phyloP scores from a whole-genome alignment of 768 basidiomycete genomes.

The Boletus rubescentipes region DNA sequence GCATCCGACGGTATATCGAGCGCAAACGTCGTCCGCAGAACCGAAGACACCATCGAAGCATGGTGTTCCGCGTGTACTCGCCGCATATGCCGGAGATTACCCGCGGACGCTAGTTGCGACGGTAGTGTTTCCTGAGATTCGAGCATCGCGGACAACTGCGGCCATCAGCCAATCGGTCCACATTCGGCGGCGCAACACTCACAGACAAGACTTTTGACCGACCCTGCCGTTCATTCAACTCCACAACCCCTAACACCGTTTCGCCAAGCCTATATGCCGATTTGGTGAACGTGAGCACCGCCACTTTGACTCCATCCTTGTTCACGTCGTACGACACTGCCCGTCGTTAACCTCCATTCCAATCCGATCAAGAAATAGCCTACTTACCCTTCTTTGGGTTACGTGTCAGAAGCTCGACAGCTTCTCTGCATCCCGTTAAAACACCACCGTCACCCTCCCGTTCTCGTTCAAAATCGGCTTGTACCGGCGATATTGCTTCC shows the following conservation, averaged over 20 bases:
- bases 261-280: constrained; percentile 90
- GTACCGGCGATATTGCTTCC: constrained; percentile 24
- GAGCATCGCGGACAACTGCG: constrained; percentile 81
- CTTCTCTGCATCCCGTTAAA: constrained; percentile 68
- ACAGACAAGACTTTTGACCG: constrained; percentile 84
- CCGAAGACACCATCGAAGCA: constrained; percentile 69
- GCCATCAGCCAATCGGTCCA: not conserved
- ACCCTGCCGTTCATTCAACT: constrained; percentile 73
- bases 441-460: constrained; percentile 44
- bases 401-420: constrained; percentile 87
- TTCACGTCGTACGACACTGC: constrained; percentile 92
- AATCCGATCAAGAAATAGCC: not conserved
- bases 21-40: constrained; percentile 77
- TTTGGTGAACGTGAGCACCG: constrained; percentile 89
- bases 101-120: constrained; percentile 48
- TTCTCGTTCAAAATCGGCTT: constrained; percentile 28
- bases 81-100: constrained; percentile 52
- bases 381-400: constrained; percentile 82
- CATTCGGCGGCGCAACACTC: constrained; percentile 17
- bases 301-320: constrained; percentile 88
- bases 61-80: constrained; percentile 87
- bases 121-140: constrained; percentile 88
- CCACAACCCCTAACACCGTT: constrained; percentile 85
- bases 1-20: constrained; percentile 93
- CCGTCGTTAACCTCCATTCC: not conserved